Evolutionary conservation across 176 grass and related monocot species (phyloP), one percentile per base, ranked within the genome.

Genomic region (Puya raimondii): DNA sequence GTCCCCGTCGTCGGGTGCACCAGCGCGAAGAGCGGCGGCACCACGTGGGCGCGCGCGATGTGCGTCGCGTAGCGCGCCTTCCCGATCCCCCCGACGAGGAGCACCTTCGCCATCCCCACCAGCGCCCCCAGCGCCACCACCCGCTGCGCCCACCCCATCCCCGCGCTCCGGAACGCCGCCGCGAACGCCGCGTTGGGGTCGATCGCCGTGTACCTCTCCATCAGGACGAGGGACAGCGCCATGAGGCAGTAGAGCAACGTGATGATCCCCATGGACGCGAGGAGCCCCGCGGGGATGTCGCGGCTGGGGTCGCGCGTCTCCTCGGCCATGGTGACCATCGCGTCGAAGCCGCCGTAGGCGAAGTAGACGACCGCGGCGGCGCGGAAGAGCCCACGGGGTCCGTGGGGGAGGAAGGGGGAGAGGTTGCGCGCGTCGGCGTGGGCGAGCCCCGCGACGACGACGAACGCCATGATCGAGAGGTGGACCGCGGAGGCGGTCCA

Each of bases 241-340:
- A 90, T 86, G 50, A 67, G 50, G 65, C 72, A 80, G 80, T 90
- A 86, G 52, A 90, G 76, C 6, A 80, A 4, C 12, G 87, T 90
- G 72, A 86, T 80, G 76, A 70, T 66, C 0, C 72, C 76, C 83
- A 86, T 85, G 51, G 87, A 85, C 0, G 76, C 53, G 76, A 90
- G 29, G 58, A 90, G 83, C 1, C 83, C 83, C 1, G 85, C 76
- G 0, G 83, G 87, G 16, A 90, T 68, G 72, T 90, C 87, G 54
- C 72, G 76, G 3, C 72, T 27, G 0, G 83, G 87, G 50, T 90
- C 83, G 58, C 63, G 76, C 69, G 83, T 90, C 76, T 86, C 87
- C 80, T 90, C 83, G 7, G 80, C 83, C 87, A 90, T 82, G 50
- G 79, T 90, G 64, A 83, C 87, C 64, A 90, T 80, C 83, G 83